Conservation (phyloP, 2,329 filamentous ascomycete species). For the Rutstroemia sp. region DNA sequence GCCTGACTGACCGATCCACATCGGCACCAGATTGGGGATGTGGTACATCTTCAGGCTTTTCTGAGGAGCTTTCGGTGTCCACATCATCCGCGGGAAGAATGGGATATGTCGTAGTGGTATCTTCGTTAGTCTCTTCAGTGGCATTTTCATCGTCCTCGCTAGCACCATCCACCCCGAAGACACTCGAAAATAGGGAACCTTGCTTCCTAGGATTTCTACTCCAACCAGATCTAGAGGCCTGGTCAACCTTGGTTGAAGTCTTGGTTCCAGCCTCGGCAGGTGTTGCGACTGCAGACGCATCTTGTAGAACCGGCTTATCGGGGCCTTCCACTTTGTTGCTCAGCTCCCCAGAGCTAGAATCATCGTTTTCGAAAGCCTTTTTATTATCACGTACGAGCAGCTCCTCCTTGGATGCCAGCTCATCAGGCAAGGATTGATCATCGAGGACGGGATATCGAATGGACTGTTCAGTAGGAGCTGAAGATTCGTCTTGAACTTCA, state of each 20-base stretch:
- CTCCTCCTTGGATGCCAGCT: too few species aligned
- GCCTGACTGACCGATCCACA: not conserved
- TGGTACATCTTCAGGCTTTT: not conserved
- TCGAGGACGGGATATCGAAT: too few species aligned
- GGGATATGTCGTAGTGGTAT: too few species aligned
- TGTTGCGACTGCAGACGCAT: not conserved
- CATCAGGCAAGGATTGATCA: too few species aligned
- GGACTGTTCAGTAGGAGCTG: too few species aligned
- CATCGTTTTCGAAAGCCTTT: not conserved
- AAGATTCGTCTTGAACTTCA: too few species aligned
- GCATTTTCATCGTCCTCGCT: conserved; percentile 5
- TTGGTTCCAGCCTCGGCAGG: not conserved
- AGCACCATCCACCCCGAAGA: conserved; percentile 5
- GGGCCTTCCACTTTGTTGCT: not conserved
- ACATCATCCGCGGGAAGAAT: not conserved
- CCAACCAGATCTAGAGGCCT: conserved; percentile 4
- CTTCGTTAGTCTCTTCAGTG: too few species aligned
- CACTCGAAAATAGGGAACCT: not conserved
- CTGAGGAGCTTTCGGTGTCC: not conserved
- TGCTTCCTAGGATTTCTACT: not conserved
- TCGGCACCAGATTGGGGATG: not conserved
- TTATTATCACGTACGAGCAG: too few species aligned
- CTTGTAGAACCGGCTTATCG: not conserved
- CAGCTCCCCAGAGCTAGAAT: not conserved
- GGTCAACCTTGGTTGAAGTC: not conserved